These are phyloP conservation scores for Aureobasidium sp. DNA, from an alignment of 2,329 filamentous ascomycete species.

Conservation along the genomic window DNA sequence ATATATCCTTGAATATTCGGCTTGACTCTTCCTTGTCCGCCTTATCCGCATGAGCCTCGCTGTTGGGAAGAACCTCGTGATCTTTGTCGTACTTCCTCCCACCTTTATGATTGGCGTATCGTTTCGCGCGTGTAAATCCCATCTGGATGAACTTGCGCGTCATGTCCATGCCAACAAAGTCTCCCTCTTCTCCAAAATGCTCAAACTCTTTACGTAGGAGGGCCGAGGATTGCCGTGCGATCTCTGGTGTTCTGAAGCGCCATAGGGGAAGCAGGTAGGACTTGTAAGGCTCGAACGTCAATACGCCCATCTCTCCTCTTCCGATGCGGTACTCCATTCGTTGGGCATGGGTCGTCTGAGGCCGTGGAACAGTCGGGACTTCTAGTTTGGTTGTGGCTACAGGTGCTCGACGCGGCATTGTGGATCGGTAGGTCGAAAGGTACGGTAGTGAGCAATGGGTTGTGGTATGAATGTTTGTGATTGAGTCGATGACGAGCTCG, in stretches of 20 bases:
- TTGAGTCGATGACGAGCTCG: not conserved
- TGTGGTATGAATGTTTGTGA: not conserved
- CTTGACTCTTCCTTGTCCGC: constrained; percentile 44
- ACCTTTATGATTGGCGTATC: constrained; percentile 50
- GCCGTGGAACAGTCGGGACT: not conserved
- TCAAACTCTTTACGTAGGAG: constrained; percentile 45
- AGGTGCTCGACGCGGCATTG: constrained; percentile 8
- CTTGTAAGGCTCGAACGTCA: constrained; percentile 58
- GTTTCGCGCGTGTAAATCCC: constrained; percentile 53
- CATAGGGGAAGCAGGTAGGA: constrained; percentile 50
- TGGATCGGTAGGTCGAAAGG: not conserved
- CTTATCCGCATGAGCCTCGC: constrained; percentile 35
- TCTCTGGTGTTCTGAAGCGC: constrained; percentile 47
- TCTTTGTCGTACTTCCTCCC: constrained; percentile 28
- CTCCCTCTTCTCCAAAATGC: constrained; percentile 40
- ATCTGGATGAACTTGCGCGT: constrained; percentile 56
- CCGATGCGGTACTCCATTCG: constrained; percentile 49
- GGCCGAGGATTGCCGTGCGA: constrained; percentile 43
- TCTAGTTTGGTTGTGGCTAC: not conserved
- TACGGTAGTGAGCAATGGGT: not conserved
- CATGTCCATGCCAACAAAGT: constrained; percentile 60
- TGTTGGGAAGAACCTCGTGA: constrained; percentile 30
- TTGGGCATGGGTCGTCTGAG: constrained; percentile 22
- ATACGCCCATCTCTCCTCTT: constrained; percentile 52
- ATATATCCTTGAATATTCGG: constrained; percentile 40